These are phyloP conservation scores for Ustilago hordei DNA, from an alignment of 1,284 basidiomycete genomes.

Conservation along the genomic window DNA sequence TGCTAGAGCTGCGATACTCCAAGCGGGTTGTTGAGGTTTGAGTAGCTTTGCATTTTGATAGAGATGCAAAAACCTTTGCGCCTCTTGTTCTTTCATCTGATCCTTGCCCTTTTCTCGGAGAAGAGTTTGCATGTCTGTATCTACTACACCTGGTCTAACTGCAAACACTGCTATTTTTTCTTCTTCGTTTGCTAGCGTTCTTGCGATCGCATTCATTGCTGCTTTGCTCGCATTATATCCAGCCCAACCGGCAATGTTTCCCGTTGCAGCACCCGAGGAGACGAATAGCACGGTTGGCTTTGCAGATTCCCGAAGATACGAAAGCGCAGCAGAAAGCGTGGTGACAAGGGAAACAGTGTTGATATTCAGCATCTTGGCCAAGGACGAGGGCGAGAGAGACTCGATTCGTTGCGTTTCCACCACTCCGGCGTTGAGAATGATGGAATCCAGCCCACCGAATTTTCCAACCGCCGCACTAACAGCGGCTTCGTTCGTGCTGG, in stretches of 20 bases:
- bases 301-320: constrained; percentile 74
- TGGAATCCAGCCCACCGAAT: constrained; percentile 77
- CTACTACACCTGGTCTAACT: constrained; percentile 85
- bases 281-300: constrained; percentile 77
- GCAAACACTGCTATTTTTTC: constrained; percentile 79
- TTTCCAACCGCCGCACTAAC: constrained; percentile 75
- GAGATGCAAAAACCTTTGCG: constrained; percentile 76
- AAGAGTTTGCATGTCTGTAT: constrained; percentile 70
- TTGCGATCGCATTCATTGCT: constrained; percentile 82
- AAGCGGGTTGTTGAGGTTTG: constrained; percentile 73
- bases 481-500: constrained; percentile 75
- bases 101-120: not conserved
- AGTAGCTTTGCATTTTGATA: constrained; percentile 77
- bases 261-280: constrained; percentile 82
- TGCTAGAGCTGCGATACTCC: constrained; percentile 76
- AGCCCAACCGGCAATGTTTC: constrained; percentile 78
- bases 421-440: constrained; percentile 83
- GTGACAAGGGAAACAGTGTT: constrained; percentile 85
- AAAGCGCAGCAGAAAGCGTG: constrained; percentile 77
- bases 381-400: constrained; percentile 73
- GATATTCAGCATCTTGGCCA: constrained; percentile 76
- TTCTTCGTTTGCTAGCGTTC: constrained; percentile 86
- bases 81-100: constrained; percentile 70
- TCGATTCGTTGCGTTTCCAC: constrained; percentile 70
- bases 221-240: constrained; percentile 79